Evolutionary conservation across 2,329 filamentous ascomycete genomes (phyloP).

Genomic region (Fusarium protoensiforme): DNA sequence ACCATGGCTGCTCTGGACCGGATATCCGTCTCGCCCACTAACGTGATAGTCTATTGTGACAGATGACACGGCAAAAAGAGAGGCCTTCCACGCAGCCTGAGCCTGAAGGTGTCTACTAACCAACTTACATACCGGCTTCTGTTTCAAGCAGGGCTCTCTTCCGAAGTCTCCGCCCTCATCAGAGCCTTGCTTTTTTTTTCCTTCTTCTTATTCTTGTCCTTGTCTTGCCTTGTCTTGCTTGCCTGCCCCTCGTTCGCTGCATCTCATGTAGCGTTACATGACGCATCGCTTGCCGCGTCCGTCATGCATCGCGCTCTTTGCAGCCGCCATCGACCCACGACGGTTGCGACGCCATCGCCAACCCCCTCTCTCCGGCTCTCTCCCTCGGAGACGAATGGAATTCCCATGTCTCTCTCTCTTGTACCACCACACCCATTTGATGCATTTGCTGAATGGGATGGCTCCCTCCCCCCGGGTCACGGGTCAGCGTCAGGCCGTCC

Average conservation of each 20-base stretch:
- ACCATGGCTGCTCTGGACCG: background rate
- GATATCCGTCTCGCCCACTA: constrained; percentile 35
- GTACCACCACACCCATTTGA: background rate
- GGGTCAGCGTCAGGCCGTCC: background rate
- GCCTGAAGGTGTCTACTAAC: background rate
- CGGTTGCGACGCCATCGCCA: background rate
- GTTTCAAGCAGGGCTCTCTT: background rate
- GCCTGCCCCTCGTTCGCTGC: background rate
- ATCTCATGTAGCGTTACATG: constrained; percentile 3
- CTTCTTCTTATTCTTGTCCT: background rate
- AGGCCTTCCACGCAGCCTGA: background rate
- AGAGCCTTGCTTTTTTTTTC: background rate
- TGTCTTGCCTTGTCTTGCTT: background rate
- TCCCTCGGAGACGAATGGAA: background rate
- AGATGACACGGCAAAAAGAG: constrained; percentile 38
- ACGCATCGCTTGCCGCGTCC: background rate
- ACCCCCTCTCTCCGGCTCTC: background rate
- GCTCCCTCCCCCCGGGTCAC: background rate
- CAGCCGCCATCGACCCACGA: constrained; percentile 5
- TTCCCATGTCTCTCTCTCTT: background rate
- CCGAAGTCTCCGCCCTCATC: background rate
- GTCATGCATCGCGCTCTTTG: constrained; percentile 4
- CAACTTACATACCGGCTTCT: background rate
- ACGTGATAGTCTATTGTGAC: constrained; percentile 43
- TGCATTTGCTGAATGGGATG: background rate